Evolutionary conservation across 148 eudicot genomes (phyloP).

Genomic region (Silene latifolia): DNA sequence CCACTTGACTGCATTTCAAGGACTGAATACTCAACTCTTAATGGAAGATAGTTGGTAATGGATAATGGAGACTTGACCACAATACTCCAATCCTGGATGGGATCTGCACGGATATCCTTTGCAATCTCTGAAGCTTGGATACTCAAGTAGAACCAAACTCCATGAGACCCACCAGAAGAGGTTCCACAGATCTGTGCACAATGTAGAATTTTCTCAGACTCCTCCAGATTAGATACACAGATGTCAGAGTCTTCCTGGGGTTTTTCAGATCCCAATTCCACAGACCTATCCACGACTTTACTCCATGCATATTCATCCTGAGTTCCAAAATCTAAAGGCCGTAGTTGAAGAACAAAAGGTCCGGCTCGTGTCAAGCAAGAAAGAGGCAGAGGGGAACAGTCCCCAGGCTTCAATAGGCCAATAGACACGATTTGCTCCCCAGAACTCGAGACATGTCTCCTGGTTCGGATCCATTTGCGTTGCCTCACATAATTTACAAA

Average conservation of each 20-base stretch:
- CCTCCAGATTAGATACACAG: conserved; percentile 59
- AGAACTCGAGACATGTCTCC: conserved; percentile 42
- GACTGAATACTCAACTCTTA: conserved; percentile 78
- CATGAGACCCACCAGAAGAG: conserved; percentile 55
- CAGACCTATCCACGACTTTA: conserved; percentile 50
- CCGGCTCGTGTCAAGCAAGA: conserved; percentile 53
- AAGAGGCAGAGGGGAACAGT: conserved; percentile 69
- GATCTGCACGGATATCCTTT: conserved; percentile 73
- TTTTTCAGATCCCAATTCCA: conserved; percentile 32
- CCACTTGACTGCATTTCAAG: conserved; percentile 84
- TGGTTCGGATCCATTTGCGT: conserved; percentile 79
- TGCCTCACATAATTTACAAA: conserved; percentile 55
- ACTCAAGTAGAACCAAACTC: conserved; percentile 77
- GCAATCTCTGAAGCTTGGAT: conserved; percentile 83
- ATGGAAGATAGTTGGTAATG: conserved; percentile 78
- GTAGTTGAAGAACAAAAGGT: conserved; percentile 49
- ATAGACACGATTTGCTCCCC: conserved; percentile 39
- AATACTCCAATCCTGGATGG: conserved; percentile 90
- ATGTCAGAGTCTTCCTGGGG: conserved; percentile 45
- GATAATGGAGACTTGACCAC: conserved; percentile 77
- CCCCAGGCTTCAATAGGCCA: conserved; percentile 71
- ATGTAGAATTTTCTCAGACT: conserved; percentile 58
- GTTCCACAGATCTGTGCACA: conserved; percentile 60
- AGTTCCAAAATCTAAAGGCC: conserved; percentile 49
- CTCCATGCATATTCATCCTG: conserved; percentile 74